Evolutionary conservation across 2,329 filamentous ascomycete genomes (phyloP), one percentile per base, ranked within the genome.

Genomic region (Exophiala viscosa): DNA sequence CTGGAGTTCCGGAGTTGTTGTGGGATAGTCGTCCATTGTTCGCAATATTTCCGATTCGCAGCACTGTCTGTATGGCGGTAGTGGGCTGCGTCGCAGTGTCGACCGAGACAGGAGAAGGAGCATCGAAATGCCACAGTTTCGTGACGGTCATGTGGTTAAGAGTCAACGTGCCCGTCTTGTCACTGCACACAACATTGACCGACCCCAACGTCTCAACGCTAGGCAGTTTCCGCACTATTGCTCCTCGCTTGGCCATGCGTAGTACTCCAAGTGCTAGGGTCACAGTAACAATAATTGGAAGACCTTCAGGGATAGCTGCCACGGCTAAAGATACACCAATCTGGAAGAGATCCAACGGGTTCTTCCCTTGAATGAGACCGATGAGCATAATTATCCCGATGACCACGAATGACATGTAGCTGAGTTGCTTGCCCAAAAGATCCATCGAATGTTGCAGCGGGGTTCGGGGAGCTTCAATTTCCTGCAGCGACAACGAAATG

Each of bases 101-200:
- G 8, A 85, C 75, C 47, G 84, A 79, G 33, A 83, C 75, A 5
- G 82, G 79, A 50, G 73, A 68, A 5, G 70, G 61, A 39, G 81
- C 80, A 59, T 90, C 89, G 69, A 95, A 95, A 67, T 92, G 88
- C 93, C 93, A 99, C 76, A 99, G 85, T 66, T 93, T 95, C 13
- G 90, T 91, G 0, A 90, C 90, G 1, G 93, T 95, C 93, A 99
- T 97, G 67, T 99, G 93, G 67, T 97, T 99, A 67, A 91, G 90
- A 0, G 93, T 99, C 55, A 99, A 75, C 1, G 93, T 99, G 31
- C 92, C 90, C 39, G 93, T 99, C 74, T 99, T 99, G 76, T 99
- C 93, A 62, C 90, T 96, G 74, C 95, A 99, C 5, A 99, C 90
- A n/a, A 99, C 91, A 65, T 97, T 99, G 54, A 99, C 93, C n/a